Evolutionary conservation across 768 basidiomycete species (phyloP).

Genomic region (Epithele typhae): DNA sequence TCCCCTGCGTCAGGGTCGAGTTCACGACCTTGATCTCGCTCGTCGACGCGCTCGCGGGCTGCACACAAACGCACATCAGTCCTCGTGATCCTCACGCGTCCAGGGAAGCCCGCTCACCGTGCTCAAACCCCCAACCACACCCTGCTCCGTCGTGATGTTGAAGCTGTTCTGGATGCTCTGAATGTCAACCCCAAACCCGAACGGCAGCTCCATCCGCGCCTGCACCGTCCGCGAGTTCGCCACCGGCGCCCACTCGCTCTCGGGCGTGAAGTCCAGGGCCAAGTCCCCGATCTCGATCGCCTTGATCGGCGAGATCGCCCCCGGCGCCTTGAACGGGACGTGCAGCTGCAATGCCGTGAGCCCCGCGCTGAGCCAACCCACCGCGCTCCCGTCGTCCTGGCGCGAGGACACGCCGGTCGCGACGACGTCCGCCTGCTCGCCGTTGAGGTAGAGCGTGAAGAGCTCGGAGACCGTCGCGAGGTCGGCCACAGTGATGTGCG

Average conservation of each 20-base stretch:
- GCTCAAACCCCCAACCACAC: constrained; percentile 50
- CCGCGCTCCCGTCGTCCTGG: constrained; percentile 48
- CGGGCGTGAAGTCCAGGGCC: constrained; percentile 49
- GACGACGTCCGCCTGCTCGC: constrained; percentile 50
- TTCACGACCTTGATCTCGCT: constrained; percentile 52
- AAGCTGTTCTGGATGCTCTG: constrained; percentile 63
- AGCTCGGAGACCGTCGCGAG: constrained; percentile 52
- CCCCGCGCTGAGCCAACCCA: constrained; percentile 67
- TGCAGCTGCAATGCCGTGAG: constrained; percentile 51
- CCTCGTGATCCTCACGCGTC: background rate
- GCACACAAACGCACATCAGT: background rate
- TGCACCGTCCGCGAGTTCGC: constrained; percentile 54
- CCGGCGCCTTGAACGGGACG: constrained; percentile 55
- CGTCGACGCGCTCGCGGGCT: constrained; percentile 63
- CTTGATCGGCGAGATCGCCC: constrained; percentile 58
- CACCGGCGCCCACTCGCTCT: constrained; percentile 53
- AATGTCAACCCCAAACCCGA: constrained; percentile 60
- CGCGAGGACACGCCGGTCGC: constrained; percentile 57
- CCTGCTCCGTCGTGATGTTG: constrained; percentile 50
- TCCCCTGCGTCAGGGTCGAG: constrained; percentile 53
- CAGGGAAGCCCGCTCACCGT: constrained; percentile 38
- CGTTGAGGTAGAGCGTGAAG: constrained; percentile 71
- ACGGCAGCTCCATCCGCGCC: constrained; percentile 62
- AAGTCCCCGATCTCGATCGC: constrained; percentile 60
- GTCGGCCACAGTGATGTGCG: constrained; percentile 41